Evolutionary conservation across 2,329 filamentous ascomycete genomes (phyloP), one percentile per base, ranked within the genome.

Genomic region (Colletotrichum sp.): DNA sequence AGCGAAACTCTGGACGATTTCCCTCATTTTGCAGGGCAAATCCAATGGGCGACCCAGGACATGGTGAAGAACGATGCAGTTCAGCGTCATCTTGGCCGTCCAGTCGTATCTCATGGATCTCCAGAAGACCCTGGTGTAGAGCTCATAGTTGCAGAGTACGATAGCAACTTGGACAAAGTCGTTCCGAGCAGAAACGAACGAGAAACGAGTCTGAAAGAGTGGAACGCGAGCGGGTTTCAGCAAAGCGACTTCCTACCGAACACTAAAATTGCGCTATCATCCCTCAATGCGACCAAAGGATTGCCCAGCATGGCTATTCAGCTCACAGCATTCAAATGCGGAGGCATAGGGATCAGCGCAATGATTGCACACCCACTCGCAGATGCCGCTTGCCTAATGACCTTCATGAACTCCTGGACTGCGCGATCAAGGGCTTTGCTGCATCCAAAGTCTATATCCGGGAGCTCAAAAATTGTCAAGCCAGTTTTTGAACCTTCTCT

Each of bases 351-450:
- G 2, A 76, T 90, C 12, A 83, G 84, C 12, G 79, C 88, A n/a
- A 83, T 83, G 63, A 77, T 88, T 24, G 83, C 86, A 1, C 88
- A 90, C 78, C 81, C 82, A 5, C 80, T 90, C 6, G 85, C 86
- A 1, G 88, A 90, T 75, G 87, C 88, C 3, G 81, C 84, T 21
- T 79, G 85, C 1, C 78, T 90, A 70, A 80, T 86, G 70, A 78
- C 82, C 5, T 90, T 90, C 65, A 81, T 87, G 44, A 83, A 85
- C 36, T 78, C 83, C 18, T 89, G 86, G 87, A 84, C 85, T 2
- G 80, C 79, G 4, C 81, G 80, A 5, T 82, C 80, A 26, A 80
- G 82, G 12, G 68, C 64, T 6, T 24, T 81, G 0, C 74, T 81
- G 8, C 36, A 30, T 13, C 24, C 49, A 2, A 1, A 9, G 12